Percentiles rank a stretch among this genome's conserved stretches.
Conservation (phyloP, 2,329 filamentous ascomycete genomes). For the Penicillium sclerotigenum region DNA sequence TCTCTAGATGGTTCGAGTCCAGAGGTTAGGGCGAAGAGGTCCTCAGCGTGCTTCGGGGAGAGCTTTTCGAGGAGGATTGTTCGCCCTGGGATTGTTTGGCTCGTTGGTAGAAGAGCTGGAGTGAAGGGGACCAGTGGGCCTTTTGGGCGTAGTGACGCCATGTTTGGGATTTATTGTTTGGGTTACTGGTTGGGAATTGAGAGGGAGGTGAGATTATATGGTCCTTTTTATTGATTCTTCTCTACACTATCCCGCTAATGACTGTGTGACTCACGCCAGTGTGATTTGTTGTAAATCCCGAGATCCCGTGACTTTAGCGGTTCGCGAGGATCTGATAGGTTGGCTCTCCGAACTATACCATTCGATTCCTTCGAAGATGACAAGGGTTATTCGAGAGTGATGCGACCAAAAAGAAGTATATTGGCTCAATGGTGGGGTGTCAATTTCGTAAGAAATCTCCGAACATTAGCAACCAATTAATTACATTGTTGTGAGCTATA, state of each 20-base stretch:
- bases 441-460: not conserved
- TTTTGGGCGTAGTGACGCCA: constrained; percentile 8
- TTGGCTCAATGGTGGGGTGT: not conserved
- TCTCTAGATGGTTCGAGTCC: constrained; percentile 15
- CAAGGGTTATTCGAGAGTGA: not conserved
- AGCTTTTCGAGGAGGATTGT: constrained; percentile 31
- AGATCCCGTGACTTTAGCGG: not conserved
- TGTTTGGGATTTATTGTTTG: not conserved
- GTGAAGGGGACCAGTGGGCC: constrained; percentile 11
- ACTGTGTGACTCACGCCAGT: not conserved
- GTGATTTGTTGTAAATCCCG: constrained; percentile 1
- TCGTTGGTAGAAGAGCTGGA: constrained; percentile 9
- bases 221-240: not conserved
- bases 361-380: not conserved
- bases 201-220: not conserved
- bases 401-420: not conserved
- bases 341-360: not conserved
- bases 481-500: not conserved
- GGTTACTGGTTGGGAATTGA: not conserved
- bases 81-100: constrained; percentile 18
- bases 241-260: not conserved
- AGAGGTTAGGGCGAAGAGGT: constrained; percentile 30
- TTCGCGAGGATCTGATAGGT: not conserved
- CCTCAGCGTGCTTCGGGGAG: constrained; percentile 25
- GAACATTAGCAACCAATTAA: not conserved